Evolutionary conservation across 192 early-diverging fungal species (phyloP).

Genomic region (Funneliformis geosporum): DNA sequence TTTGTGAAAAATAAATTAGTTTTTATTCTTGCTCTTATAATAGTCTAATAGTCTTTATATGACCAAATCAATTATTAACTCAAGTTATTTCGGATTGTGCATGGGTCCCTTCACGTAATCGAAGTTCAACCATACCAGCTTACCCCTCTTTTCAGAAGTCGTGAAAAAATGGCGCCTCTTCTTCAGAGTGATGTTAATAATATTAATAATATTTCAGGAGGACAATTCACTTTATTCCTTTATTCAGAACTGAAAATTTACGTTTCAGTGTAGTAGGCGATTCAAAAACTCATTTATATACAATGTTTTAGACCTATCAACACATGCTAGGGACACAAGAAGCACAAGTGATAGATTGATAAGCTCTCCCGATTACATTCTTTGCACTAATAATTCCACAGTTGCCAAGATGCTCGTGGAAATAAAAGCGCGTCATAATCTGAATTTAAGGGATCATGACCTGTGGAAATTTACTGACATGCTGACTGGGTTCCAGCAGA

Average conservation of each 20-base stretch:
- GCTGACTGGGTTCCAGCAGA: neutral
- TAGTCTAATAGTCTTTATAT: conserved; percentile 1
- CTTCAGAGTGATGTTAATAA: no score
- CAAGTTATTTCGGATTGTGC: neutral
- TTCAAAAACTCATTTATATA: neutral
- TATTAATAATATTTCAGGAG: neutral
- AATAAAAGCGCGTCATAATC: conserved; percentile 23
- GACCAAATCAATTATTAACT: conserved; percentile 10
- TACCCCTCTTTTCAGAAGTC: conserved; percentile 7
- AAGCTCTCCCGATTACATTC: neutral
- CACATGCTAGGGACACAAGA: neutral
- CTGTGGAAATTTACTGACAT: conserved; percentile 20
- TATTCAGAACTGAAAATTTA: neutral
- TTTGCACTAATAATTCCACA: conserved; percentile 16
- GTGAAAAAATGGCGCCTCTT: no score
- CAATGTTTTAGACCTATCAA: neutral
- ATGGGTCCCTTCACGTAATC: neutral
- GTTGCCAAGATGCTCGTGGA: conserved; percentile 17
- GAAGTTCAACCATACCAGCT: conserved; percentile 5
- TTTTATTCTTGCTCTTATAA: neutral
- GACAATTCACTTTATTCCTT: neutral
- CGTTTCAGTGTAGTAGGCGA: neutral
- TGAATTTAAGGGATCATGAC: conserved; percentile 8
- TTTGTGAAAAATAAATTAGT: no score
- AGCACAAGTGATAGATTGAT: neutral